phyloP scores from a whole-genome alignment of 139 green algal species.

The Auxenochlorella pyrenoidosa region DNA sequence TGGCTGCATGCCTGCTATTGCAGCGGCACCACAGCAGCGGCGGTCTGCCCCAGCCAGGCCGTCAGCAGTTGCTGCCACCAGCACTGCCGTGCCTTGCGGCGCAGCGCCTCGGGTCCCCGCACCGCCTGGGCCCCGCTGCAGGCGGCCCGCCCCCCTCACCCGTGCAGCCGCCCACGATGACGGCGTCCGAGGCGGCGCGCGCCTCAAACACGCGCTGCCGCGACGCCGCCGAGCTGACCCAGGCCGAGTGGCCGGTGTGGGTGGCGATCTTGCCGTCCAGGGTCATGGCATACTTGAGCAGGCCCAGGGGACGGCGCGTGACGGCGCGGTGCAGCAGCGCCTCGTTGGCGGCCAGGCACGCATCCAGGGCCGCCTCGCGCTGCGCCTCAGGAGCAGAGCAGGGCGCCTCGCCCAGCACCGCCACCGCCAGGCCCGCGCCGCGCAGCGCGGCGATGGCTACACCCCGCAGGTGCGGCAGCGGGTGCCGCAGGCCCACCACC shows the following conservation, averaged over 20 bases:
- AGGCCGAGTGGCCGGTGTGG: constrained; percentile 89
- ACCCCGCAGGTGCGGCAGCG: constrained; percentile 79
- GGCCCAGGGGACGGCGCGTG: constrained; percentile 73
- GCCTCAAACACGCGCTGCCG: constrained; percentile 85
- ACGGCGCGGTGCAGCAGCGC: constrained; percentile 80
- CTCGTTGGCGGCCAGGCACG: constrained; percentile 86
- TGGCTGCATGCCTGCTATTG: too few relatives aligned
- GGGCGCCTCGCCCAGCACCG: constrained; percentile 60
- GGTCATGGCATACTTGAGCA: constrained; percentile 99
- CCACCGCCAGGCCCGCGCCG: constrained; percentile 77
- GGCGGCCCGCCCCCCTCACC: not conserved
- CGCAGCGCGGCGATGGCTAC: constrained; percentile 68
- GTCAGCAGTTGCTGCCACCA: too few relatives aligned
- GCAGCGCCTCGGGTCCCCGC: too few relatives aligned
- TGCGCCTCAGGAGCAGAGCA: not conserved
- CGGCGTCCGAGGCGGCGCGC: constrained; percentile 82
- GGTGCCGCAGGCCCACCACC: constrained; percentile 94
- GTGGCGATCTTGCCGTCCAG: constrained; percentile 99
- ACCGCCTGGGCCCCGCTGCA: too few relatives aligned
- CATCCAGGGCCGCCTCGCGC: constrained; percentile 49
- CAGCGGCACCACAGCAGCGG: too few relatives aligned
- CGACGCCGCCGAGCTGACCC: constrained; percentile 84
- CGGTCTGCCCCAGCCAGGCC: too few relatives aligned
- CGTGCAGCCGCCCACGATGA: constrained; percentile 97
- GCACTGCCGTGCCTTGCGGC: too few relatives aligned